These are phyloP conservation scores for Nemophila menziesii DNA, from an alignment of 257 asterid genomes.

Conservation along the genomic window DNA sequence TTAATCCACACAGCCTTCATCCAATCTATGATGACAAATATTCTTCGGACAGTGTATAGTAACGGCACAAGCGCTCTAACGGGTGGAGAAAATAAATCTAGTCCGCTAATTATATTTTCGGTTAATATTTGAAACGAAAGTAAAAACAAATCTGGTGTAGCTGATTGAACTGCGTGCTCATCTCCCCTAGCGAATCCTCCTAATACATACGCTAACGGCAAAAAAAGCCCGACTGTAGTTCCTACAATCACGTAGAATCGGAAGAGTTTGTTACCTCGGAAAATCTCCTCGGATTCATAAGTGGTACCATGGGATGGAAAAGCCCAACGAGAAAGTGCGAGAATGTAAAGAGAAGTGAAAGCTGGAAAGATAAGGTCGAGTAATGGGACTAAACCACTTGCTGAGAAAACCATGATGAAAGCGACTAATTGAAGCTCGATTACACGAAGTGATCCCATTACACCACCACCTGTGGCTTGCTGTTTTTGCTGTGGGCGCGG, in stretches of 20 bases:
- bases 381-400: slow-evolving; percentile 67
- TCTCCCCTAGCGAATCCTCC: slow-evolving; percentile 93
- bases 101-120: slow-evolving; percentile 56
- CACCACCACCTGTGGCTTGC: slow-evolving; percentile 18
- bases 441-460: slow-evolving; percentile 84
- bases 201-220: slow-evolving; percentile 77
- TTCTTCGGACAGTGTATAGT: slow-evolving; percentile 61
- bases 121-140: slow-evolving; percentile 72
- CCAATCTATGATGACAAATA: slow-evolving; percentile 66
- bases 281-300: slow-evolving; percentile 27
- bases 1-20: slow-evolving; percentile 57
- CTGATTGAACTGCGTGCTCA: slow-evolving; percentile 71
- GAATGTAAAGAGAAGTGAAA: slow-evolving; percentile 37
- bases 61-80: slow-evolving; percentile 76
- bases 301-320: slow-evolving; percentile 38
- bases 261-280: slow-evolving; percentile 39
- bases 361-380: slow-evolving; percentile 67
- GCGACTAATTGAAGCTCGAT: slow-evolving; percentile 82
- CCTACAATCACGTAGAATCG: slow-evolving; percentile 48
- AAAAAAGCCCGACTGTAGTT: slow-evolving; percentile 53
- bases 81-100: slow-evolving; percentile 71
- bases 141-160: slow-evolving; percentile 70
- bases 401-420: slow-evolving; percentile 77
- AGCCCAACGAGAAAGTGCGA: slow-evolving; percentile 42
- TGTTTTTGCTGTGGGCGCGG: background rate